Conservation (phyloP, 495 filamentous ascomycete genomes). For the Durotheca rogersii region DNA sequence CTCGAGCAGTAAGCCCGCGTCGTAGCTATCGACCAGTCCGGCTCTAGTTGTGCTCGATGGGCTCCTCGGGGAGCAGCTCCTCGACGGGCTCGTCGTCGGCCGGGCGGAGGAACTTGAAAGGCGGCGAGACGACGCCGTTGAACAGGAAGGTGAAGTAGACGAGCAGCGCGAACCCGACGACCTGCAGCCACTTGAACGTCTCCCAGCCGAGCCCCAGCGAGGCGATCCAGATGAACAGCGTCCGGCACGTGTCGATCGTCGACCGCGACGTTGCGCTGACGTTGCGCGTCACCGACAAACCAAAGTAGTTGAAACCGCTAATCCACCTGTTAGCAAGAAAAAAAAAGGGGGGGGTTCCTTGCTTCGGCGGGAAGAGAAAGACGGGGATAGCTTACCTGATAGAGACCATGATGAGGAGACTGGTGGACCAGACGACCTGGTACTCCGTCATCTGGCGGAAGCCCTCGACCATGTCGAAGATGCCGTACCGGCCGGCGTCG, state of each 20-base stretch:
- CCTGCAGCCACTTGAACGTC: constrained; percentile 96
- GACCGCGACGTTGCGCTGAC: constrained; percentile 90
- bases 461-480: constrained; percentile 87
- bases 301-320: constrained; percentile 99
- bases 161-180: constrained; percentile 79
- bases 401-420: constrained; percentile 89
- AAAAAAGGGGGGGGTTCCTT: constrained; percentile 5
- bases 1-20: too few relatives aligned
- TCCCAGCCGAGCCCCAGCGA: constrained; percentile 94
- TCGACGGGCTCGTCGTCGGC: constrained; percentile 63
- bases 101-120: constrained; percentile 54
- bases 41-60: constrained; percentile 68
- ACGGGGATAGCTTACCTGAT: constrained; percentile 93
- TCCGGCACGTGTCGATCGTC: constrained; percentile 96
- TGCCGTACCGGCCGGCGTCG: constrained; percentile 71
- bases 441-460: constrained; percentile 73
- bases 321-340: constrained; percentile 10
- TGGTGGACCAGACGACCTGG: constrained; percentile 67
- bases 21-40: too few relatives aligned
- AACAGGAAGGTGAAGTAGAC: constrained; percentile 98
- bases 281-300: constrained; percentile 81
- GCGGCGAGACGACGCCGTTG: constrained; percentile 87
- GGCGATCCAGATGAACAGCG: constrained; percentile 97
- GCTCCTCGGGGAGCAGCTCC: constrained; percentile 78
- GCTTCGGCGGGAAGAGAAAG: too few relatives aligned